Conservation (phyloP, 2,329 filamentous ascomycete species). For the Lojkania enalia region DNA sequence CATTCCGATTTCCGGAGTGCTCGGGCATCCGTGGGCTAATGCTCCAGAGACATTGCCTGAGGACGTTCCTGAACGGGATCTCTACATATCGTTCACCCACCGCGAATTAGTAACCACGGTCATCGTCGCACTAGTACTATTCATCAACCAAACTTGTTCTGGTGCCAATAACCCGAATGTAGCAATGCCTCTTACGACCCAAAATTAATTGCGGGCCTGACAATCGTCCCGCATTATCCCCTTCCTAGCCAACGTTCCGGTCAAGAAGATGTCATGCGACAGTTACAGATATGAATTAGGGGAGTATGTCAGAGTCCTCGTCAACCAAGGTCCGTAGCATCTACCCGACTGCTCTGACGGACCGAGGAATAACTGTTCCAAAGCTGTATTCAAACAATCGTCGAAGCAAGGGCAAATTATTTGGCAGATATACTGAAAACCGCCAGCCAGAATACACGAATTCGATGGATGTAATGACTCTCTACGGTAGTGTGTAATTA, state of each 20-base stretch:
- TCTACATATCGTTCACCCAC: slow-evolving; percentile 71
- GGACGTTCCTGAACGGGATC: slow-evolving; percentile 55
- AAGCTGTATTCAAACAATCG: slow-evolving; percentile 47
- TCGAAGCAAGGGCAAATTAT: slow-evolving; percentile 48
- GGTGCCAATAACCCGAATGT: slow-evolving; percentile 59
- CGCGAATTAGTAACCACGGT: slow-evolving; percentile 69
- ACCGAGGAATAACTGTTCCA: slow-evolving; percentile 55
- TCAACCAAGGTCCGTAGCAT: slow-evolving; percentile 56
- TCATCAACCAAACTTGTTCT: slow-evolving; percentile 66
- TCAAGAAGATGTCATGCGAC: slow-evolving; percentile 67
- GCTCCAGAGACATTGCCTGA: slow-evolving; percentile 57
- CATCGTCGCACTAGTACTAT: slow-evolving; percentile 67
- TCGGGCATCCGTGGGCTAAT: slow-evolving; percentile 70
- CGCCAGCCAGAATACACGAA: slow-evolving; percentile 50
- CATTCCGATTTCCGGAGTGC: slow-evolving; percentile 57
- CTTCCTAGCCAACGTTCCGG: slow-evolving; percentile 67
- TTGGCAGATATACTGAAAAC: slow-evolving; percentile 48
- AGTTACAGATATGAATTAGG: slow-evolving; percentile 57
- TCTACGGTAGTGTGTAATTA: slow-evolving; percentile 28
- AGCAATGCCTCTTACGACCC: slow-evolving; percentile 65
- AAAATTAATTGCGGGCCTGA: slow-evolving; percentile 68
- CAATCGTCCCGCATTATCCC: slow-evolving; percentile 65
- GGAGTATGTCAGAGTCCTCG: slow-evolving; percentile 57
- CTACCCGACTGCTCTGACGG: slow-evolving; percentile 54
- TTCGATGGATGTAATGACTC: slow-evolving; percentile 46